Percentiles rank a stretch among this genome's conserved stretches.
Conservation (phyloP, 2,329 filamentous ascomycete species). For the Diaporthe sp. region DNA sequence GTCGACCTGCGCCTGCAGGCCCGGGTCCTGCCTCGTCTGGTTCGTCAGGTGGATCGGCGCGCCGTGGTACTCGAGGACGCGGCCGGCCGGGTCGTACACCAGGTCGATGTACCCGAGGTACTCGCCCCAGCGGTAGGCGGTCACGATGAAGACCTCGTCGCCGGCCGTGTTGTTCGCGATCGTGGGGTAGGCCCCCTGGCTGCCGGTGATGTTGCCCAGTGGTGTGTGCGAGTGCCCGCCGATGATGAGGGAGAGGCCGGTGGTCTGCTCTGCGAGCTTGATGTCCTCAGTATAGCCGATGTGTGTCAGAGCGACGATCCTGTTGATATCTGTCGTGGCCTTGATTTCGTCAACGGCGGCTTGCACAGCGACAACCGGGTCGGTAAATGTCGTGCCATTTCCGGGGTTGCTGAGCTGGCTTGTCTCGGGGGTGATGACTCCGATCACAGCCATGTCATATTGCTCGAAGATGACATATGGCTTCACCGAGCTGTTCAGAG, state of each 20-base stretch:
- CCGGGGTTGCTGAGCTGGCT: slow-evolving; percentile 72
- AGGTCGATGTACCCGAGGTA: slow-evolving; percentile 78
- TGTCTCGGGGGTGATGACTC: slow-evolving; percentile 70
- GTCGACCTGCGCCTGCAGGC: slow-evolving; percentile 70
- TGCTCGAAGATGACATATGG: slow-evolving; percentile 75
- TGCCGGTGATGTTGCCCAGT: slow-evolving; percentile 70
- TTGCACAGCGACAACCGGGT: slow-evolving; percentile 71
- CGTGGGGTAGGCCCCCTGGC: slow-evolving; percentile 74
- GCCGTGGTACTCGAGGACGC: slow-evolving; percentile 73
- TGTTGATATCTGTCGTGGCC: slow-evolving; percentile 72
- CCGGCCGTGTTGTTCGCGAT: slow-evolving; percentile 72
- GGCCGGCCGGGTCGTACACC: slow-evolving; percentile 72
- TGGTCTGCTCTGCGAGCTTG: slow-evolving; percentile 70
- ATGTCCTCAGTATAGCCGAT: slow-evolving; percentile 77
- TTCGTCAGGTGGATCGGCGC: slow-evolving; percentile 76
- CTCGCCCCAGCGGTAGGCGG: slow-evolving; percentile 77
- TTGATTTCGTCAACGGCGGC: slow-evolving; percentile 73
- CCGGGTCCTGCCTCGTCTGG: slow-evolving; percentile 68
- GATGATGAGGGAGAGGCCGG: slow-evolving; percentile 77
- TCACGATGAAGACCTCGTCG: slow-evolving; percentile 78
- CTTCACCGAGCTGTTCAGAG: slow-evolving; percentile 74
- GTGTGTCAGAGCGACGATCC: slow-evolving; percentile 77
- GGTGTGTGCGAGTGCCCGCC: slow-evolving; percentile 73
- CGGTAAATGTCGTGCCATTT: slow-evolving; percentile 69
- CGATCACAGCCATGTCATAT: slow-evolving; percentile 73